Evolutionary conservation across 2,329 filamentous ascomycete genomes (phyloP).

Genomic region (Incumbomyces delicatus): DNA sequence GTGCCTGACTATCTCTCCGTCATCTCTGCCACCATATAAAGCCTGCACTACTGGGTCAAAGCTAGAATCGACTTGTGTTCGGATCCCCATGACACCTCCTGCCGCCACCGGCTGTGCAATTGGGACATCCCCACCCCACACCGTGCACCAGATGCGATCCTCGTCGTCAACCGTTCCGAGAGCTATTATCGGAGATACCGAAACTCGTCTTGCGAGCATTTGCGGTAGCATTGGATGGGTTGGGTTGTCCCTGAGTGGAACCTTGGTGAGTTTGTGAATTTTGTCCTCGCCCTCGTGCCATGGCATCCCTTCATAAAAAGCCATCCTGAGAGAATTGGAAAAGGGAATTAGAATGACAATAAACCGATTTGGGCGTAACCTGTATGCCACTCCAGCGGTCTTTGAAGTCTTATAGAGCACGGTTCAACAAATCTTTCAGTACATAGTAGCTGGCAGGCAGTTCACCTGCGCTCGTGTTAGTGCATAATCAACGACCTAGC

Average conservation of each 20-base stretch:
- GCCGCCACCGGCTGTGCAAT: constrained; percentile 56
- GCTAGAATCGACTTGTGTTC: constrained; percentile 48
- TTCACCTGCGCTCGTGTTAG: too few species aligned
- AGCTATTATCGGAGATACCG: constrained; percentile 57
- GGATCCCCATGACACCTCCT: constrained; percentile 52
- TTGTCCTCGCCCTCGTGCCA: constrained; percentile 60
- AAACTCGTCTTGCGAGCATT: constrained; percentile 51
- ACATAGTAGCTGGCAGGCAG: too few species aligned
- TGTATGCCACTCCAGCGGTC: too few species aligned
- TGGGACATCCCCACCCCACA: constrained; percentile 66
- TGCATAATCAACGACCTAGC: too few species aligned
- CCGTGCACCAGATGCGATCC: constrained; percentile 61
- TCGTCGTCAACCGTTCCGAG: constrained; percentile 59
- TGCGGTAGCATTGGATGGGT: constrained; percentile 54
- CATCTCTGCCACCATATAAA: constrained; percentile 43
- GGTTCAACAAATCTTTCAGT: too few species aligned
- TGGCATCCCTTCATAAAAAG: constrained; percentile 21
- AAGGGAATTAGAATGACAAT: neutral
- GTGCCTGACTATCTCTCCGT: constrained; percentile 35
- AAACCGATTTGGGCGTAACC: too few species aligned
- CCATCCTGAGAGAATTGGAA: constrained; percentile 29
- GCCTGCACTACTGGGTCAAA: constrained; percentile 62
- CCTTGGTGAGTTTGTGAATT: constrained; percentile 53
- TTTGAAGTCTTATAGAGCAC: too few species aligned
- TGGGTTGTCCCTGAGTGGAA: constrained; percentile 54